Evolutionary conservation across 257 asterid genomes (phyloP).

Genomic region (Fraxinus anomala): DNA sequence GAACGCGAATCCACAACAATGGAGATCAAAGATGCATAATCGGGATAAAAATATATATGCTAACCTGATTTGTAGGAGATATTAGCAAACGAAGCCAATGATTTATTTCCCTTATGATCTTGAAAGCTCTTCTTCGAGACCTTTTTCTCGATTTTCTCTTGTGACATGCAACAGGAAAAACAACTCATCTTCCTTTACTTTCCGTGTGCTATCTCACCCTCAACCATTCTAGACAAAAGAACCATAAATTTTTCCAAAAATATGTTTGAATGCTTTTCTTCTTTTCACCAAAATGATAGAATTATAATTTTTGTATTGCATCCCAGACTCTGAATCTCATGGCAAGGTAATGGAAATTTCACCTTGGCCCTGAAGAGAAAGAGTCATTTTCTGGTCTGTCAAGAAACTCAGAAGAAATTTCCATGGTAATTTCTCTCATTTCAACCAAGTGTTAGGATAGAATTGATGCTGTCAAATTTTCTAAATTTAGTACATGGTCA

Average conservation of each 20-base stretch:
- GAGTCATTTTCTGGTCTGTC: slow-evolving; percentile 51
- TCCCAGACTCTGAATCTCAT: slow-evolving; percentile 22
- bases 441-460: slow-evolving; percentile 19
- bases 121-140: slow-evolving; percentile 33
- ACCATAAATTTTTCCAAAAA: slow-evolving; percentile 19
- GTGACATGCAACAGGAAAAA: slow-evolving; percentile 72
- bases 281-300: slow-evolving; percentile 10
- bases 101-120: slow-evolving; percentile 41
- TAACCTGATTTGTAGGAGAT: slow-evolving; percentile 63
- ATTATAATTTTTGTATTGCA: slow-evolving; percentile 12
- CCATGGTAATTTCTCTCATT: slow-evolving; percentile 13
- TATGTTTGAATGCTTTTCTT: neutral
- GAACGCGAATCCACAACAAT: neutral
- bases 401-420: slow-evolving; percentile 47
- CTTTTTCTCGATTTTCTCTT: slow-evolving; percentile 36
- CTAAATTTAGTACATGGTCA: neutral
- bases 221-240: slow-evolving; percentile 33
- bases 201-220: slow-evolving; percentile 25
- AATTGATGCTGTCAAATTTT: neutral
- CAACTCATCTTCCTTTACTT: slow-evolving; percentile 50
- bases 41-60: neutral
- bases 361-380: slow-evolving; percentile 42
- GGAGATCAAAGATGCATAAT: neutral
- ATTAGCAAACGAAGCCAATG: slow-evolving; percentile 49
- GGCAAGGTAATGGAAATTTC: slow-evolving; percentile 14